Evolutionary conservation across 331 rosid species (phyloP).

Genomic region (Malus hybrid): DNA sequence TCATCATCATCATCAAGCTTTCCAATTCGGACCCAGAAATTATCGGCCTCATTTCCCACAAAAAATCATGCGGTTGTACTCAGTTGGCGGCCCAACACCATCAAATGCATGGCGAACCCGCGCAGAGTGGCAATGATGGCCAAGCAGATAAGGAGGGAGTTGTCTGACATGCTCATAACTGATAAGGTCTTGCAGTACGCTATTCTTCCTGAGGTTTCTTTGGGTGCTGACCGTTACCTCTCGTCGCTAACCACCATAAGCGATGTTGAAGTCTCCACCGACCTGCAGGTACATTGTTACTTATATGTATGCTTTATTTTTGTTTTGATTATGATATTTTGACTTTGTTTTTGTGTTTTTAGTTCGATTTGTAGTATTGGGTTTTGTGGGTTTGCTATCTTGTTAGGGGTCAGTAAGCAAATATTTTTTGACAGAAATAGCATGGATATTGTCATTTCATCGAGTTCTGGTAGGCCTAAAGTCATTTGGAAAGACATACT

Average conservation of each 20-base stretch:
- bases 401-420: no score
- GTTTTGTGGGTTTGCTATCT: no score
- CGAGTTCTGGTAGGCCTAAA: no score
- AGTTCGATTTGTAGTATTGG: no score
- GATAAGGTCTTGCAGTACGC: conserved; percentile 75
- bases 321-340: background rate
- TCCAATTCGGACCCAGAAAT: conserved; percentile 11
- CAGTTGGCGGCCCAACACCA: conserved; percentile 4
- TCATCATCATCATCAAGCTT: background rate
- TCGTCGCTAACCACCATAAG: conserved; percentile 87
- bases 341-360: no score
- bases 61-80: conserved; percentile 5
- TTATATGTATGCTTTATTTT: background rate
- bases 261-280: conserved; percentile 77
- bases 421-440: no score
- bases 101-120: conserved; percentile 83
- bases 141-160: conserved; percentile 79
- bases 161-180: conserved; percentile 85
- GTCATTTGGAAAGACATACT: no score
- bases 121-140: conserved; percentile 93
- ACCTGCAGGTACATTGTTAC: conserved; percentile 57
- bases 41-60: conserved; percentile 20
- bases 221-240: conserved; percentile 80
- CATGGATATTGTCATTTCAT: no score
- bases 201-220: conserved; percentile 72